Evolutionary conservation across 176 grass and related monocot species (phyloP).

Genomic region (Aegilops umbellulata): DNA sequence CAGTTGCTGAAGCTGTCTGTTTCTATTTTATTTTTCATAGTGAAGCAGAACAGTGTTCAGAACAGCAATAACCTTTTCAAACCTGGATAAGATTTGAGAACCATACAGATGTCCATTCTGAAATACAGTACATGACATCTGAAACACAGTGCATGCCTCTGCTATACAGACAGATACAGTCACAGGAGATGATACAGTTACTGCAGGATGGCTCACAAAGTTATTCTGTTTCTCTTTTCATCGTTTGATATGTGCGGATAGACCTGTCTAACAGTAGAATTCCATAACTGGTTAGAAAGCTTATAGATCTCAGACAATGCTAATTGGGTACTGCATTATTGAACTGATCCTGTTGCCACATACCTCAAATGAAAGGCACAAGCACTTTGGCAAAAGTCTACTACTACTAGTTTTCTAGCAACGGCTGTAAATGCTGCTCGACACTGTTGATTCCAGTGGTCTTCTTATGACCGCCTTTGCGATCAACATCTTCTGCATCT

Average conservation of each 20-base stretch:
- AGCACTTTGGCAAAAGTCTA: background rate
- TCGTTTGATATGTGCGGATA: constrained; percentile 30
- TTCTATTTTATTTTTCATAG: background rate
- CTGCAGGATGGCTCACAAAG: constrained; percentile 8
- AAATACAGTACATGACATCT: constrained; percentile 14
- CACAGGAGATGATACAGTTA: constrained; percentile 3
- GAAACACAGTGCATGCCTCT: background rate
- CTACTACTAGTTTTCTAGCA: background rate
- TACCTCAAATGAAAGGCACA: constrained; percentile 28
- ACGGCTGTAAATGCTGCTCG: background rate
- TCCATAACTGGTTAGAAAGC: background rate
- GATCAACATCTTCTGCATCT: background rate
- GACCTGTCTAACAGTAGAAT: constrained; percentile 2
- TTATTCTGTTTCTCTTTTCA: background rate
- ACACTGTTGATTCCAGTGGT: constrained; percentile 9
- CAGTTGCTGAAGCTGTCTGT: constrained; percentile 3
- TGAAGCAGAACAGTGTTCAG: background rate
- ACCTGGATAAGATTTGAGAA: constrained; percentile 8
- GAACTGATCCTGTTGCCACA: constrained; percentile 27
- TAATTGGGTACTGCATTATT: constrained; percentile 36
- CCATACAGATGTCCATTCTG: constrained; percentile 13
- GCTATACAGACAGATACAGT: background rate
- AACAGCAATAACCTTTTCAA: constrained; percentile 7
- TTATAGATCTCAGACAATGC: constrained; percentile 17
- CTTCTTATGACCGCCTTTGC: background rate